Conservation (phyloP, 2,329 filamentous ascomycete species). For the Sporothrix pseudoabietina region DNA sequence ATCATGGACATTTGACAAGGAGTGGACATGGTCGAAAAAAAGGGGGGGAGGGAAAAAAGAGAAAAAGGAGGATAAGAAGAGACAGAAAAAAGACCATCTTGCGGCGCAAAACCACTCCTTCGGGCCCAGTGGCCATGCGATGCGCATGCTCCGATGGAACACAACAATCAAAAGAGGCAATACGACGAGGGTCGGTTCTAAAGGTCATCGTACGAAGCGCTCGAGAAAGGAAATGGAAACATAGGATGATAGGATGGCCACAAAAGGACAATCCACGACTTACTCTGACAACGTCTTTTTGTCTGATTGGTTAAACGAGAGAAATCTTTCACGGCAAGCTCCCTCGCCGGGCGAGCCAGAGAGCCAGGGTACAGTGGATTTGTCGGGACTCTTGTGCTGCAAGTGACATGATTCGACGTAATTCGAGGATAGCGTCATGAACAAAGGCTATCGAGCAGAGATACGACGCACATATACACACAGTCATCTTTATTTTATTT, state of each 20-base stretch:
- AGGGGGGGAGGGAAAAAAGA: not conserved
- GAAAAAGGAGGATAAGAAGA: not conserved
- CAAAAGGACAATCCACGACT: not conserved
- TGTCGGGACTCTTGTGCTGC: not conserved
- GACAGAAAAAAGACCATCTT: not conserved
- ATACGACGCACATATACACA: too few species aligned
- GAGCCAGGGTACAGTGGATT: not conserved
- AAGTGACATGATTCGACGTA: not conserved
- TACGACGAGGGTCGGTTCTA: not conserved
- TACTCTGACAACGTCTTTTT: not conserved
- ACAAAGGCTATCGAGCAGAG: not conserved
- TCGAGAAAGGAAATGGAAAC: not conserved
- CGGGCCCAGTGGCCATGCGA: not conserved
- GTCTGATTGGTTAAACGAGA: not conserved
- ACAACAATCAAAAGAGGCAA: slow-evolving; percentile 8
- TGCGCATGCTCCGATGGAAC: not conserved
- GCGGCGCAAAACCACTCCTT: slow-evolving; percentile 3
- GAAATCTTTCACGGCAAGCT: not conserved
- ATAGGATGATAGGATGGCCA: not conserved
- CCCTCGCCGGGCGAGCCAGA: not conserved
- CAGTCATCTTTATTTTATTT: not conserved
- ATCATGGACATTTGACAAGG: not conserved
- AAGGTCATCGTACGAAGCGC: not conserved
- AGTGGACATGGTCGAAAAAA: not conserved
- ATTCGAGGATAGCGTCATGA: not conserved